These are phyloP conservation scores for Starmerella gropengiesseri DNA, from an alignment of 805 yeast genomes.

Conservation along the genomic window DNA sequence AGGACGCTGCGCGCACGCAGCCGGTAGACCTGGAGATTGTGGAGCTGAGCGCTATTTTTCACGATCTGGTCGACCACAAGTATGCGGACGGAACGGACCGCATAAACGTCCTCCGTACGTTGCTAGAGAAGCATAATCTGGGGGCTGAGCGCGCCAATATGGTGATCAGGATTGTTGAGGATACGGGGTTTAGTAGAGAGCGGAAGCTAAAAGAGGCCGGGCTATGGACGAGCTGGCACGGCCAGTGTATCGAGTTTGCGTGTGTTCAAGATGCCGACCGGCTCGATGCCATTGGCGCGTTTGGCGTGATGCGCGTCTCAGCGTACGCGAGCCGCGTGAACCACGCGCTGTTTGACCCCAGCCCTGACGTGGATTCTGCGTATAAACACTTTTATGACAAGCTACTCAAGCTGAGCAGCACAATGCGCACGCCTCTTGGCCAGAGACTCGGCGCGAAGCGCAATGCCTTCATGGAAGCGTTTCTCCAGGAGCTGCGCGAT, in stretches of 20 bases:
- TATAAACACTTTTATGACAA: constrained; percentile 29
- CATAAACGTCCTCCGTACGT: constrained; percentile 6
- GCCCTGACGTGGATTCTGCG: constrained; percentile 19
- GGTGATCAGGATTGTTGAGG: constrained; percentile 24
- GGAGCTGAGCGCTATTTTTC: constrained; percentile 29
- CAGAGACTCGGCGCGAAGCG: constrained; percentile 17
- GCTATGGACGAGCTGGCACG: constrained; percentile 28
- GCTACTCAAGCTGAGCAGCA: constrained; percentile 25
- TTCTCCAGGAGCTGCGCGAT: constrained; percentile 3
- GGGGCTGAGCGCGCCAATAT: constrained; percentile 12
- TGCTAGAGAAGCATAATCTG: constrained; percentile 18
- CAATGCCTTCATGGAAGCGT: constrained; percentile 7
- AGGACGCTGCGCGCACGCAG: neutral
- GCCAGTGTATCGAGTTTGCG: constrained; percentile 27
- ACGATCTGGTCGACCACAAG: constrained; percentile 30
- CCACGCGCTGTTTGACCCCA: constrained; percentile 25
- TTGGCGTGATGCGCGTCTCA: constrained; percentile 31
- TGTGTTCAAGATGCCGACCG: constrained; percentile 35
- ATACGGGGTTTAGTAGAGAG: constrained; percentile 26
- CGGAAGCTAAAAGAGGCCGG: constrained; percentile 22
- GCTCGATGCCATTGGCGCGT: constrained; percentile 32
- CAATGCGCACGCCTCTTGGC: constrained; percentile 26
- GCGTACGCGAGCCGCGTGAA: constrained; percentile 28
- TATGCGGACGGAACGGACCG: constrained; percentile 20
- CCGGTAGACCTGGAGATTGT: constrained; percentile 25